These are phyloP conservation scores for Acer campestre DNA, from an alignment of 345 rosid genomes.

Conservation along the genomic window DNA sequence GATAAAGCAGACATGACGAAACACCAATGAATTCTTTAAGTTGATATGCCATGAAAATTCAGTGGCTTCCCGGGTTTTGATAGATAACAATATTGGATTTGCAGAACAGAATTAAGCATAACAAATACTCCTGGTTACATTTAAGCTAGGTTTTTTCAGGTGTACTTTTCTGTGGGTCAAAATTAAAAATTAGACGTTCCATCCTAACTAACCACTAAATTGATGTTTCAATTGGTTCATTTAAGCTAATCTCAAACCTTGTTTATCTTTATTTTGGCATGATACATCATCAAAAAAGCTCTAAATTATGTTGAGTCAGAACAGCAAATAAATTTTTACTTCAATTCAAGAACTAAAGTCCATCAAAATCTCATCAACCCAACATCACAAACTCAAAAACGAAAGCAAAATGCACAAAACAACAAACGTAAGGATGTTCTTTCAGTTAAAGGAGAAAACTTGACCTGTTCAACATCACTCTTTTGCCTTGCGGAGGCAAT, in stretches of 20 bases:
- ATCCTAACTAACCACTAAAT: too few species aligned
- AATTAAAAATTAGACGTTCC: too few species aligned
- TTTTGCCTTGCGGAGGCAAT: conserved; percentile 77
- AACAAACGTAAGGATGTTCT: too few species aligned
- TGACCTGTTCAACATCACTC: conserved; percentile 69
- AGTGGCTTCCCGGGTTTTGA: neutral
- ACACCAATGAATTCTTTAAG: neutral
- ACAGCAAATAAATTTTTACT: neutral
- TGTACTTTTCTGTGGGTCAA: too few species aligned
- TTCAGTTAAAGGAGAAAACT: neutral
- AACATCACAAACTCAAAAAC: conserved; percentile 8
- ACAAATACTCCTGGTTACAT: too few species aligned
- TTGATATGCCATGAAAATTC: neutral
- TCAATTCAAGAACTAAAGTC: neutral
- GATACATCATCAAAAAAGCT: neutral
- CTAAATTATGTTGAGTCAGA: conserved; percentile 1
- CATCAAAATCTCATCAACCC: neutral
- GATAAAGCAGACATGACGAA: neutral
- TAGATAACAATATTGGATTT: neutral
- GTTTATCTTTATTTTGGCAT: too few species aligned
- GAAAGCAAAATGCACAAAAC: neutral
- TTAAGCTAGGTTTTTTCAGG: too few species aligned
- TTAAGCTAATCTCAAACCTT: neutral
- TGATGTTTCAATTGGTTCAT: neutral
- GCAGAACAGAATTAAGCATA: neutral